Evolutionary conservation across 805 yeast species (phyloP), one percentile per base, ranked within the genome.

Genomic region (Ogataea naganishii): DNA sequence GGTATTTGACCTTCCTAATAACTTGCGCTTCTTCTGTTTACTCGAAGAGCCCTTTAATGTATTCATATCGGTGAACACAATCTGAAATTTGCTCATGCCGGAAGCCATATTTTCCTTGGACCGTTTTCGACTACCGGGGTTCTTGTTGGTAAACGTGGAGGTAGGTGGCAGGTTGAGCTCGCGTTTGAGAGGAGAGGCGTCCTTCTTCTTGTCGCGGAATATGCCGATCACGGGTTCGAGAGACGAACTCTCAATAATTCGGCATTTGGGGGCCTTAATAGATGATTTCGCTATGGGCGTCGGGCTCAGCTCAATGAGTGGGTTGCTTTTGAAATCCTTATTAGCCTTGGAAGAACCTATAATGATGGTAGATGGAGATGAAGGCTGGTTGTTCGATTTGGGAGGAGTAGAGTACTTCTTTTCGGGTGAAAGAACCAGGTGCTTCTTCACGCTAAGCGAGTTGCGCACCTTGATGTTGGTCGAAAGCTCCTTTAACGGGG

Each of bases 21-120:
- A 16, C 10, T 33, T 39, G 33, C 23, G 37, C 37, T 21, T 38
- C 35, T 22, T 35, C 37, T 18, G 23, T 29, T 12, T 28, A 25
- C 21, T 30, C 33, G 11, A 35, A 21, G 29, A 38, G n/a, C 48
- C 48, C 26, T 36, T 43, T 26, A 46, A 24, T 5, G 49, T 46
- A 26, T 45, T 46, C 43, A 63, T 59, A 39, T 64, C 70, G 4
- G 68, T 51, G 30, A 65, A 56, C 3, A 64, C 64, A 34, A 65
- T 64, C 43, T 66, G 71, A 41, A 65, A 65, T 43, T 61, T 61
- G 40, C 60, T 60, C 56, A 61, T 53, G 10, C 64, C 63, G 9
- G 60, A 56, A 40, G 58, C 56, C 57, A 53, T 54, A 27, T 55
- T 38, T 13, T 25, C 15, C 6, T 26, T 34, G 6, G 32, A 11